These are phyloP conservation scores for Fonsecaea multimorphosa DNA, from an alignment of 2,329 filamentous ascomycete genomes.

Conservation along the genomic window DNA sequence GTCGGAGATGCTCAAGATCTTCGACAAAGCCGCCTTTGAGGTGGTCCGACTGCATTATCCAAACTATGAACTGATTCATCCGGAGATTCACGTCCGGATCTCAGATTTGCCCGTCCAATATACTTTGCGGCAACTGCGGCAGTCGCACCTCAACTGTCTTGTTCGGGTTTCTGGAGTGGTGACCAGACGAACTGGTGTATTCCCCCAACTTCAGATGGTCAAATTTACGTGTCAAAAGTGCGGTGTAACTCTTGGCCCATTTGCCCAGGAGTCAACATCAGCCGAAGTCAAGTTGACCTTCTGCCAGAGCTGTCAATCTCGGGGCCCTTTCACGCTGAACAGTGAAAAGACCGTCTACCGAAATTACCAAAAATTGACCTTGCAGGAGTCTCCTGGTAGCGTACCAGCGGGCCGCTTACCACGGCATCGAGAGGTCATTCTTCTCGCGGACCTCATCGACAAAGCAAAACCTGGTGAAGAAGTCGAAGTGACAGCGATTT, in stretches of 20 bases:
- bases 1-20: conserved; percentile 92
- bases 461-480: conserved; percentile 96
- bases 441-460: conserved; percentile 97
- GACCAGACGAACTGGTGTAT: conserved; percentile 90
- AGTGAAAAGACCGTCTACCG: conserved; percentile 98
- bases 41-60: conserved; percentile 95
- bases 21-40: conserved; percentile 96
- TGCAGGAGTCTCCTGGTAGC: conserved; percentile 96
- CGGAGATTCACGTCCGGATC: conserved; percentile 96
- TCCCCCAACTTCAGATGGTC: conserved; percentile 97
- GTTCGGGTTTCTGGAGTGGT: conserved; percentile 95
- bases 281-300: conserved; percentile 95
- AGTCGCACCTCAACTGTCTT: conserved; percentile 93
- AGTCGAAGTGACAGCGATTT: conserved; percentile 94
- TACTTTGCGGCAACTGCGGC: conserved; percentile 90
- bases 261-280: conserved; percentile 90
- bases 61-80: conserved; percentile 96
- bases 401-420: conserved; percentile 94
- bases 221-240: conserved; percentile 98
- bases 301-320: conserved; percentile 94
- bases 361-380: conserved; percentile 96
- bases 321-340: conserved; percentile 93
- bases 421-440: conserved; percentile 89
- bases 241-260: conserved; percentile 87
- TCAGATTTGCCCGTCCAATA: conserved; percentile 93